Conservation (phyloP, 2,329 filamentous ascomycete genomes). For the Lasiodiplodia gonubiensis region DNA sequence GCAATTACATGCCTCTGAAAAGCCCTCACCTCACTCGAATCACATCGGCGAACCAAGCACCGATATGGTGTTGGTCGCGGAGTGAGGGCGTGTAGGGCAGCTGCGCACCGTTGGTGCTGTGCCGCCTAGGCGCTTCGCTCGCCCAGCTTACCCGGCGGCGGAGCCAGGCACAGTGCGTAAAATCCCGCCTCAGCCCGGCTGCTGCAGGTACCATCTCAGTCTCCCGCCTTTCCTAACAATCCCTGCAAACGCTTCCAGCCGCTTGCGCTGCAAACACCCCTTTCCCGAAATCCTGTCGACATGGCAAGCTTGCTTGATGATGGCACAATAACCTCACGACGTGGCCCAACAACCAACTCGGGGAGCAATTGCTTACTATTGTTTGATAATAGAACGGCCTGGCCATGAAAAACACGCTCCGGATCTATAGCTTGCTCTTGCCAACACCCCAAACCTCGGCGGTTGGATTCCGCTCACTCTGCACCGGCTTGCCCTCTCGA, state of each 20-base stretch:
- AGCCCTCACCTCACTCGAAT: not conserved
- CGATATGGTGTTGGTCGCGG: not conserved
- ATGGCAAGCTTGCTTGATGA: not conserved
- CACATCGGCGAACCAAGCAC: not conserved
- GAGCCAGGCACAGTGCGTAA: slow-evolving; percentile 3
- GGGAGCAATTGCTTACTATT: slow-evolving; percentile 18
- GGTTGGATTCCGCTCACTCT: slow-evolving; percentile 43
- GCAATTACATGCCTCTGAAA: not conserved
- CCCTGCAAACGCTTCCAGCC: slow-evolving; percentile 7
- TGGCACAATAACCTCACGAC: not conserved
- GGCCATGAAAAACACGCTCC: slow-evolving; percentile 1
- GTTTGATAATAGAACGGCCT: slow-evolving; percentile 11
- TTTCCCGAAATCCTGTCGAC: slow-evolving; percentile 1
- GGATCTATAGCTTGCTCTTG: slow-evolving; percentile 49
- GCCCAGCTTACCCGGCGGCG: not conserved
- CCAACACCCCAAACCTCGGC: slow-evolving; percentile 50
- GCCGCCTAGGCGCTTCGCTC: slow-evolving; percentile 7
- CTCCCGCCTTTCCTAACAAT: not conserved
- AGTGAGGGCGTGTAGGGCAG: slow-evolving; percentile 9
- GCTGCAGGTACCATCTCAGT: slow-evolving; percentile 17
- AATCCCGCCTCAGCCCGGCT: slow-evolving; percentile 6
- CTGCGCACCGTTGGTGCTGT: slow-evolving; percentile 12
- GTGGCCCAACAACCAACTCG: not conserved
- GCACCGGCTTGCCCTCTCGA: slow-evolving; percentile 30
- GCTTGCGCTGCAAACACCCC: not conserved